Base-by-base conservation (phyloP, 192 early-diverging fungal genomes). In the Podila epicladia region DNA sequence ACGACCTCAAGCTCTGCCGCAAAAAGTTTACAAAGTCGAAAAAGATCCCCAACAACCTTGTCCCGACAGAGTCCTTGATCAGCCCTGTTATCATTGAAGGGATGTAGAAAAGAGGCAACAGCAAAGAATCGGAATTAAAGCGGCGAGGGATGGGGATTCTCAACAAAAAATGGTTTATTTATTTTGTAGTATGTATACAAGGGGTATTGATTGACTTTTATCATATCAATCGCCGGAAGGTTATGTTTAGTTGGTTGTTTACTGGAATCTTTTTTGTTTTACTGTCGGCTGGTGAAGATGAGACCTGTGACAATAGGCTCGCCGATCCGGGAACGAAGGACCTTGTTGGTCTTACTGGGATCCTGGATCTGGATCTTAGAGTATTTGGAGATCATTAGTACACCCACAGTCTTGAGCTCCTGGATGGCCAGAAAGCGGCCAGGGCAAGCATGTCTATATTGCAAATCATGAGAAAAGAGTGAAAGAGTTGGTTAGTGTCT, bases 11-110 rank as follows among this genome's bases (percentile, higher is more conserved):
- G 65, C 64, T 71, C 28, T 85, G 85, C 31, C 90, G 86, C 37
- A 89, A 91, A 70, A 91, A 91, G 62, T 91, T 77, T 58, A 80
- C 82, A 41, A 78, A 74, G 38, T 71, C 82, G 19, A 91, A 86
- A 63, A 88, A 88, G 32, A 78, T 91, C 11, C 89, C 89, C 9
- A 86, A 88, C 28, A 75, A 85, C 17, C 64, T 91, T 51, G 71
- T 69, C 4, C 75, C 82, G 6, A 84, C 73, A 41, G 72, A 74
- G 19, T 70, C 71, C n/a, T 61, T 87, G 64, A 33, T 71, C 17
- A 74, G 72, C 72, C 86, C 86, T 63, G 60, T 79, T n/a, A 32
- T 61, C 13, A 57, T 79, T 5, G 79, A 82, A 35, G 75, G 69
- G 22, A 67, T 71, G 73, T 85, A 65, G 19, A 24, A 45, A 50